Percentiles rank a stretch among this genome's conserved stretches.
Evolutionary conservation across 352 stramenopile genomes (phyloP).

Genomic region (Globisporangium irregulare): DNA sequence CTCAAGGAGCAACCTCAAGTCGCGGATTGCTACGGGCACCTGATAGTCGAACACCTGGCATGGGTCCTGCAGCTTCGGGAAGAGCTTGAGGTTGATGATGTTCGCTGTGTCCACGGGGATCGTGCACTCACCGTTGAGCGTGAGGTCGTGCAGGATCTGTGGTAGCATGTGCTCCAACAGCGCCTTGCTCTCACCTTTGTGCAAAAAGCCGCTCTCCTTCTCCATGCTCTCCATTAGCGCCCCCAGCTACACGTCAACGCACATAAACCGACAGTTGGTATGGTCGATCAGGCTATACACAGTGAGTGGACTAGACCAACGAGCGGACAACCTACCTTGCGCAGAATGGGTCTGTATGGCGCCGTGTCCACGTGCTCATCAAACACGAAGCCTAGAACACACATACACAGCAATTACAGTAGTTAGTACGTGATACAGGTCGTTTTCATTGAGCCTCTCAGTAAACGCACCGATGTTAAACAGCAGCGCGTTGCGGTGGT

Average conservation of each 20-base stretch:
- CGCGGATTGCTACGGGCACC: slow-evolving; percentile 77
- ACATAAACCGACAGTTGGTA: neutral
- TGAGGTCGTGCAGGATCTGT: slow-evolving; percentile 71
- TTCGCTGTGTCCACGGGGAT: slow-evolving; percentile 82
- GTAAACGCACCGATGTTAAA: slow-evolving; percentile 74
- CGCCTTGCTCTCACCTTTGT: slow-evolving; percentile 60
- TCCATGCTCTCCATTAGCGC: slow-evolving; percentile 86
- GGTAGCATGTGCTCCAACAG: slow-evolving; percentile 63
- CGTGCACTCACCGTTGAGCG: slow-evolving; percentile 70
- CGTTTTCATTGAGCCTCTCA: too few species aligned
- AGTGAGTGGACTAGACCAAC: neutral
- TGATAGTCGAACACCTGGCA: slow-evolving; percentile 77
- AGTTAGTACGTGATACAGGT: too few species aligned
- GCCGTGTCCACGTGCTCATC: slow-evolving; percentile 64
- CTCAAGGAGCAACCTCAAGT: slow-evolving; percentile 64
- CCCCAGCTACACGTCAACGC: slow-evolving; percentile 28
- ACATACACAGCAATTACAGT: too few species aligned
- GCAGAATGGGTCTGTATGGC: slow-evolving; percentile 81
- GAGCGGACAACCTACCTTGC: slow-evolving; percentile 36
- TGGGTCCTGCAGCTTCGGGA: slow-evolving; percentile 70
- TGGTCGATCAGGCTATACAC: neutral
- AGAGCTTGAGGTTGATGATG: slow-evolving; percentile 87
- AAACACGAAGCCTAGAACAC: slow-evolving; percentile 71
- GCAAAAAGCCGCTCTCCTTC: slow-evolving; percentile 83
- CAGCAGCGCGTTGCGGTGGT: slow-evolving; percentile 84